Base-by-base conservation (phyloP, 2,329 filamentous ascomycete genomes). In the Beauveria sp. region DNA sequence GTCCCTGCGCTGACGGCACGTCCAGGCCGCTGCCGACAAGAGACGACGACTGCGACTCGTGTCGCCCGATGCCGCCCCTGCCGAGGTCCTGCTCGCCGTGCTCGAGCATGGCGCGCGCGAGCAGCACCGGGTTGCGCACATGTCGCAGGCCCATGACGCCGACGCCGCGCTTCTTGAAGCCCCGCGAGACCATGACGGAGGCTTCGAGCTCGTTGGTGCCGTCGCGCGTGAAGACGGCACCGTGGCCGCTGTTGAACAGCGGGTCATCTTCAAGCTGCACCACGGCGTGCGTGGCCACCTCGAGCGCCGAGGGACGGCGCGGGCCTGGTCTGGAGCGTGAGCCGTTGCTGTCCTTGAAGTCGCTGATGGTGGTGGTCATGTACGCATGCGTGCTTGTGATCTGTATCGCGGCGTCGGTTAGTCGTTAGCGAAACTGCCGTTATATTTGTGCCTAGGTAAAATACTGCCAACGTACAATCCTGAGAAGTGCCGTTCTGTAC, bases 121-220 rank as follows among this genome's bases (percentile, higher is more conserved):
- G 79, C 55, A 84, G 77, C 64, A 96, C 87, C 0, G 92, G 92
- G 70, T 96, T 92, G 66, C 87, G 87, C n/a, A 95, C 88, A 48
- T 80, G 84, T 6, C 80, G 82, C 16, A 96, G 73, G 3, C 90
- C 84, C 76, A 90, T 90, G 6, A 91, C 85, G 3, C 90, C 90
- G 0, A 90, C 89, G 18, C 87, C 91, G 42, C 90, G 84, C 78
- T 96, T 96, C 46, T 85, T 82, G 62, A 80, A 79, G 0, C 88
- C 88, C 31, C 81, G 80, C 2, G 88, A 89, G 0, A 96, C 89
- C 91, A 96, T 96, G 57, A 96, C 84, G 9, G 86, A 90, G 1
- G 90, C 90, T 75, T 96, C 92, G 64, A 96, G 86, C 76, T 96
- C 90, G 72, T 93, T 92, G 65, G 87, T 83, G 20, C 92, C 93